Evolutionary conservation across 108 stramenopile species (phyloP), one percentile per base, ranked within the genome.

Genomic region (Mayamaea pseudoterrestris): DNA sequence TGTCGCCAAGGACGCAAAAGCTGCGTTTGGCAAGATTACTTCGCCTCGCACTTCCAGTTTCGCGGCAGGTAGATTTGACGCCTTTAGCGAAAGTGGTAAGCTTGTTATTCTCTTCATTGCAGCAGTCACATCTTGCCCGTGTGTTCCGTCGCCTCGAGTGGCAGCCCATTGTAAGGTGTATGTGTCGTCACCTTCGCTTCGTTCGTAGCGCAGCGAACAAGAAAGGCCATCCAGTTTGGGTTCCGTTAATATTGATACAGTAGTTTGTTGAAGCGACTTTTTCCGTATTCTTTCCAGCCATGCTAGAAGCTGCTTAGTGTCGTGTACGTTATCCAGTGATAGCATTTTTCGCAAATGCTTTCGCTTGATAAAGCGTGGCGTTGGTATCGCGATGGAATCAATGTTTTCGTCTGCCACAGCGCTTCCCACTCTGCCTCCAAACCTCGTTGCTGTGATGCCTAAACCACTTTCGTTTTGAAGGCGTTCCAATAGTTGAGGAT

Each of bases 151-250:
- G 27, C 95, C 95, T 3, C 95, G 73, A 17, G 93, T 94, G n/a
- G 84, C 65, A 6, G 78, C 89, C 83, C 89, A 83, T 36, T 63
- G 39, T 44, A 86, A 63, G 12, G 57, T 41, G 39, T 69, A 80
- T 45, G 17, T 53, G 37, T 28, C 22, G 24, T 44, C 29, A 2
- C 3, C 11, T 5, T 47, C 11, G 22, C 35, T 25, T 52, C 44
- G 27, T 29, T 60, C 64, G 47, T 93, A 96, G 41, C 88, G 77
- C 8, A 94, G 47, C 3, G 90, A 83, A 14, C 93, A 53, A 35
- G 80, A 80, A 32, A 94, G 59, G 1, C 95, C 95, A 68, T 96
- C 95, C 44, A 96, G 60, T 67, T 96, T 96, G 20, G 93, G 92
- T 64, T 96, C 95, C 17, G 92, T 90, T 20, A 80, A 27, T 30